Base-by-base conservation (phyloP, 805 yeast genomes). In the Yamadazyma laniorum region DNA sequence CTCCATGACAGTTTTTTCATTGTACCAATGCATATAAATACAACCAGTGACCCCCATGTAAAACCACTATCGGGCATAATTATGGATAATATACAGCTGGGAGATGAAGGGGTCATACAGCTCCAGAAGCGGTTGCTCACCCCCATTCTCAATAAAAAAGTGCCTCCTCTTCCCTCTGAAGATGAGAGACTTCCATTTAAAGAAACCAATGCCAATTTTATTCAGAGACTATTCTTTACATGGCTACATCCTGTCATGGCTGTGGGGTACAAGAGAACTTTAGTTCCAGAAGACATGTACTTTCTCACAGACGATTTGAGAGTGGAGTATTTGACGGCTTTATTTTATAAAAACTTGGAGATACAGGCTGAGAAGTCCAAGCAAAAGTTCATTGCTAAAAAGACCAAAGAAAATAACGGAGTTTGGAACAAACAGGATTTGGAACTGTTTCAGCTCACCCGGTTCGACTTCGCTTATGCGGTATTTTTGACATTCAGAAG, bases 251-350 rank as follows among this genome's bases (percentile, higher is more conserved):
- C 86, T 0, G 47, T 82, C 29, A 56, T 83, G 63, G 61, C 55
- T 14, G 74, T 73, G 5, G 89, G 89, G 5, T 82, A 82, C 56
- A 80, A 75, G 56, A 66, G 89, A 50, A 80, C 87, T 0, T 54
- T 83, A 25, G 74, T 72, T 27, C 75, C 80, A 3, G 71, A 72
- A 29, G 89, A 83, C 56, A 51, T 82, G 47, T 81, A 36, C 40
- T 39, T 34, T 26, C 46, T 62, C 21, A 47, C 55, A 6, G 57
- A 55, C 18, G 54, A 58, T 25, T 37, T 63, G 51, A 56, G 52
- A 36, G 56, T 61, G 19, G 52, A 55, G 13, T 31, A 41, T n/a
- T 47, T 58, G 56, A 47, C 59, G 6, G 44, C 39, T 15, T 16
- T 15, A 12, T 45, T 44, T 19, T 12, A 13, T 12, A 5, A 6